These are phyloP conservation scores for Pseudopyricularia cyperi DNA, from an alignment of 2,329 filamentous ascomycete species.

Conservation along the genomic window DNA sequence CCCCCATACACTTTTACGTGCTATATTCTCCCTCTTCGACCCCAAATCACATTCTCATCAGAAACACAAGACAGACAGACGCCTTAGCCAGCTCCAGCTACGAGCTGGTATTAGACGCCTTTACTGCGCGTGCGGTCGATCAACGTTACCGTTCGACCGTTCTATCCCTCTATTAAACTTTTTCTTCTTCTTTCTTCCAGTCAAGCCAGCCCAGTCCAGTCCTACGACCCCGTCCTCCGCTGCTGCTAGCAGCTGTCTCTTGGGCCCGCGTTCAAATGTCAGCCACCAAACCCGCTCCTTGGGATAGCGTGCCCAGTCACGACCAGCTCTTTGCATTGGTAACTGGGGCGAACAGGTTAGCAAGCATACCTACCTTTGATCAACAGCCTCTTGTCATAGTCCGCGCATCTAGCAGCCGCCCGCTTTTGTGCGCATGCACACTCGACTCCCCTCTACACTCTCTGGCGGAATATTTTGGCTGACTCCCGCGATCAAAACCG, in stretches of 20 bases:
- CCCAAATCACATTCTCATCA: too few relatives aligned
- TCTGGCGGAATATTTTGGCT: neutral
- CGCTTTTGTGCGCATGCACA: neutral
- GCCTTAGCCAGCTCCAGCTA: too few relatives aligned
- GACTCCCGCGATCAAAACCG: neutral
- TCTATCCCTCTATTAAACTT: too few relatives aligned
- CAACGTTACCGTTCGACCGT: too few relatives aligned
- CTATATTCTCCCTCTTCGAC: too few relatives aligned
- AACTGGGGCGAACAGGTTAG: conserved; percentile 76
- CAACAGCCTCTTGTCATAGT: too few relatives aligned
- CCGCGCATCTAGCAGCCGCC: too few relatives aligned
- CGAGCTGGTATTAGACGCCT: too few relatives aligned
- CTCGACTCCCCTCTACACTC: neutral
- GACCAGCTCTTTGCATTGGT: conserved; percentile 55
- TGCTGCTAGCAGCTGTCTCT: neutral
- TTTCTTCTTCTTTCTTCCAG: neutral
- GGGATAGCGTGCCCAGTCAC: conserved; percentile 18
- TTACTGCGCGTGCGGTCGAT: too few relatives aligned
- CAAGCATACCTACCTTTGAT: neutral
- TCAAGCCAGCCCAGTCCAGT: too few relatives aligned
- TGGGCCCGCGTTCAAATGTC: neutral
- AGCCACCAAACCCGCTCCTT: conserved; percentile 13
- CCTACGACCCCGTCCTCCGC: neutral
- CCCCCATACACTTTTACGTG: too few relatives aligned
- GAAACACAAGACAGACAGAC: too few relatives aligned